These are phyloP conservation scores for Albifimbria verrucaria DNA, from an alignment of 2,329 filamentous ascomycete species.

Conservation along the genomic window DNA sequence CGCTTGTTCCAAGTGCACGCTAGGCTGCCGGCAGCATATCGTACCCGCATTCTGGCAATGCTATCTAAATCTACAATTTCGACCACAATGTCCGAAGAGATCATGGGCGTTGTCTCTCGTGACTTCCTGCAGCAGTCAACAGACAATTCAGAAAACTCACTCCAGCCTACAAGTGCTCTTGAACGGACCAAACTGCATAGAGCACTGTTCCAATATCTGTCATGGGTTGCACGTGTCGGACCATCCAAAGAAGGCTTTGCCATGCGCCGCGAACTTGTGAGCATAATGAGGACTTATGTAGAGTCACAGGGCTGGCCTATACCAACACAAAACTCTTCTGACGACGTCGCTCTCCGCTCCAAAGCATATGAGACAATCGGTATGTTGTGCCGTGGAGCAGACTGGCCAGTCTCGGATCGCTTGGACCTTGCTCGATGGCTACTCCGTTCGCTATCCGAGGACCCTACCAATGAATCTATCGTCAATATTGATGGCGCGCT, in stretches of 20 bases:
- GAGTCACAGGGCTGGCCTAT: slow-evolving; percentile 79
- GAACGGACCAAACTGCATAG: slow-evolving; percentile 78
- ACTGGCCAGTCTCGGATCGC: slow-evolving; percentile 52
- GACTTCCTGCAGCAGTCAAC: slow-evolving; percentile 42
- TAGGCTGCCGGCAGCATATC: slow-evolving; percentile 66
- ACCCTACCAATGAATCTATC: slow-evolving; percentile 70
- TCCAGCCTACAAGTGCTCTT: slow-evolving; percentile 51
- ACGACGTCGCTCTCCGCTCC: slow-evolving; percentile 66
- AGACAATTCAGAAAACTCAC: slow-evolving; percentile 10
- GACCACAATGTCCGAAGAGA: slow-evolving; percentile 64
- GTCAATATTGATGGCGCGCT: slow-evolving; percentile 88
- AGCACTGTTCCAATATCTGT: slow-evolving; percentile 81
- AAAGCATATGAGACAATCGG: slow-evolving; percentile 91
- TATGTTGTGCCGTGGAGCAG: slow-evolving; percentile 65
- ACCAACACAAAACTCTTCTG: slow-evolving; percentile 53
- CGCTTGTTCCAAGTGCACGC: slow-evolving; percentile 72
- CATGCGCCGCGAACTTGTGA: slow-evolving; percentile 67
- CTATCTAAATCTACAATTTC: slow-evolving; percentile 74
- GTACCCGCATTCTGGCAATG: slow-evolving; percentile 71
- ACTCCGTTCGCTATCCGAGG: slow-evolving; percentile 77
- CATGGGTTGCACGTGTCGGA: slow-evolving; percentile 79
- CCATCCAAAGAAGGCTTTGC: slow-evolving; percentile 54
- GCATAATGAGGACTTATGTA: slow-evolving; percentile 69
- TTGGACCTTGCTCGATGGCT: slow-evolving; percentile 66
- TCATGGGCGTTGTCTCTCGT: slow-evolving; percentile 68